These are phyloP conservation scores for Scedosporium minutisporum DNA, from an alignment of 2,329 filamentous ascomycete species.

Conservation along the genomic window DNA sequence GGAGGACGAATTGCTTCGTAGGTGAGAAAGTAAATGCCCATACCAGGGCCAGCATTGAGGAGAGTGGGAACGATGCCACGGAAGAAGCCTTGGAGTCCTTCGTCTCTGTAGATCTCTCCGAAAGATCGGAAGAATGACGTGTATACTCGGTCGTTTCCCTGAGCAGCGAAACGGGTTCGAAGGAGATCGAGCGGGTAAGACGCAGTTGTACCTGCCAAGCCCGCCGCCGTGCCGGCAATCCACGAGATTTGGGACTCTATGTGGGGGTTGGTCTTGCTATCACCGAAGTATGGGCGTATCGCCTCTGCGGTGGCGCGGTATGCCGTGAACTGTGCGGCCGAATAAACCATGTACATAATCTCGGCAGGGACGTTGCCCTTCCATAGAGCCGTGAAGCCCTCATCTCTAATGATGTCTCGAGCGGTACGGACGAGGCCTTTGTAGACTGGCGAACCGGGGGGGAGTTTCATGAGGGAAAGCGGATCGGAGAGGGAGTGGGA, in stretches of 20 bases:
- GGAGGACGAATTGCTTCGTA: slow-evolving; percentile 69
- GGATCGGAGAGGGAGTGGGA: slow-evolving; percentile 74
- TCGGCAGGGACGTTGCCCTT: slow-evolving; percentile 97
- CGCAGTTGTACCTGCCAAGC: slow-evolving; percentile 67
- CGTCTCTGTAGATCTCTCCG: slow-evolving; percentile 60
- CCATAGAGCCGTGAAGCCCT: slow-evolving; percentile 84
- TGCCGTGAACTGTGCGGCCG: slow-evolving; percentile 77
- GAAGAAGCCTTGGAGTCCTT: slow-evolving; percentile 77
- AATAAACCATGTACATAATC: slow-evolving; percentile 86
- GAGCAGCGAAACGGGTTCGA: slow-evolving; percentile 91
- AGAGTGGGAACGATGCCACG: slow-evolving; percentile 74
- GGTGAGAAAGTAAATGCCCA: slow-evolving; percentile 89
- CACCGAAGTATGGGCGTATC: slow-evolving; percentile 43
- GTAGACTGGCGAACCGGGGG: slow-evolving; percentile 40
- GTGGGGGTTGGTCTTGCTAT: slow-evolving; percentile 46
- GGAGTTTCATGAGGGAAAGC: slow-evolving; percentile 42
- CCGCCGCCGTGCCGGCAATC: slow-evolving; percentile 71
- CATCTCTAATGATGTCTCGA: slow-evolving; percentile 64
- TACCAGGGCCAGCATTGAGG: slow-evolving; percentile 85
- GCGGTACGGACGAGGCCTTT: slow-evolving; percentile 71
- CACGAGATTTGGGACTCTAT: slow-evolving; percentile 78
- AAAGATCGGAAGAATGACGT: slow-evolving; percentile 58
- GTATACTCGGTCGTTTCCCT: slow-evolving; percentile 76
- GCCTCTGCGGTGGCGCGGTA: slow-evolving; percentile 68
- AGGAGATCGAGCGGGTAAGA: slow-evolving; percentile 94